Evolutionary conservation across 805 yeast species (phyloP).

Genomic region (Kockiozyma suomiensis): DNA sequence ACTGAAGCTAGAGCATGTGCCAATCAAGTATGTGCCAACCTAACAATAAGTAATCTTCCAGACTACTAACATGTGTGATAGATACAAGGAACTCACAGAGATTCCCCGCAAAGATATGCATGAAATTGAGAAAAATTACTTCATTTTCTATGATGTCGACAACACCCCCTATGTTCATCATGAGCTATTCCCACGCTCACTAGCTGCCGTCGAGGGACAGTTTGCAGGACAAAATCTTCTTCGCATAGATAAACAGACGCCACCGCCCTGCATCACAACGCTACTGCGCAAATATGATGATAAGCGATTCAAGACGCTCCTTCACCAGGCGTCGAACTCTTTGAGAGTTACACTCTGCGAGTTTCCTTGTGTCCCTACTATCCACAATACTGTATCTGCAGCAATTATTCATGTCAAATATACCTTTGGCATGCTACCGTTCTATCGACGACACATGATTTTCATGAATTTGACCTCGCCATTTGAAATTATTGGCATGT

Average conservation of each 20-base stretch:
- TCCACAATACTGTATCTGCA: slow-evolving; percentile 28
- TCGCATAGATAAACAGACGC: slow-evolving; percentile 6
- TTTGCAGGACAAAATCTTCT: not conserved
- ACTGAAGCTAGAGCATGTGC: slow-evolving; percentile 18
- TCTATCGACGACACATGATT: slow-evolving; percentile 19
- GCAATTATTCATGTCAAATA: slow-evolving; percentile 26
- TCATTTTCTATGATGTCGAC: slow-evolving; percentile 20
- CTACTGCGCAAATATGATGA: slow-evolving; percentile 2
- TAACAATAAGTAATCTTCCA: too few species aligned
- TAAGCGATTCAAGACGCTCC: not conserved
- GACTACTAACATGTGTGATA: too few species aligned
- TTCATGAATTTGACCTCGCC: slow-evolving; percentile 31
- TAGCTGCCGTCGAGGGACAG: slow-evolving; percentile 2
- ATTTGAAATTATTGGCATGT: slow-evolving; percentile 22
- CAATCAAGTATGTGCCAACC: slow-evolving; percentile 17
- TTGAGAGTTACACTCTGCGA: slow-evolving; percentile 29
- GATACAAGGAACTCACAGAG: slow-evolving; percentile 15
- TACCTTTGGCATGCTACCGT: slow-evolving; percentile 5
- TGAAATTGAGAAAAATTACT: slow-evolving; percentile 26
- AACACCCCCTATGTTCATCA: slow-evolving; percentile 19
- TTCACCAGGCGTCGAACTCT: slow-evolving; percentile 30
- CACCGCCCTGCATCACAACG: slow-evolving; percentile 11
- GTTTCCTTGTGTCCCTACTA: slow-evolving; percentile 31
- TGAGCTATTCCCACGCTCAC: slow-evolving; percentile 5
- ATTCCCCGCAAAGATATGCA: slow-evolving; percentile 7